phyloP scores from a whole-genome alignment of 2,329 filamentous ascomycete species.

The Scleromitrula shiraiana region DNA sequence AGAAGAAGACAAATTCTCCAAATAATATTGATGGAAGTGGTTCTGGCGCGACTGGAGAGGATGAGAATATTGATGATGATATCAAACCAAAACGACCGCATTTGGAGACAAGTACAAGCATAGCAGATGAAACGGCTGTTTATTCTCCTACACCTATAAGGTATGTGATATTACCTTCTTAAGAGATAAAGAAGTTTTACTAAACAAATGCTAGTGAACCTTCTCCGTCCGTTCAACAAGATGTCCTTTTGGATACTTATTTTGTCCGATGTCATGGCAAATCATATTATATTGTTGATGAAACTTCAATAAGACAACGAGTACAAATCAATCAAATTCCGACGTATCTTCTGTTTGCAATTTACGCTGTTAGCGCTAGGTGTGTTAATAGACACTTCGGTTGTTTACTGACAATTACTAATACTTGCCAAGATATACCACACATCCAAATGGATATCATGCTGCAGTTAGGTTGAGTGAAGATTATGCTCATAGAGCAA shows the following conservation, averaged over 20 bases:
- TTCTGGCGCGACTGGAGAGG: constrained; percentile 14
- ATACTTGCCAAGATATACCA: constrained; percentile 51
- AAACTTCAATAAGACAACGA: constrained; percentile 63
- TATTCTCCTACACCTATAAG: constrained; percentile 37
- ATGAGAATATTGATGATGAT: constrained; percentile 23
- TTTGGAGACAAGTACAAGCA: constrained; percentile 32
- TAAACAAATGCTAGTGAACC: constrained; percentile 33
- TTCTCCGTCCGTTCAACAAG: constrained; percentile 43
- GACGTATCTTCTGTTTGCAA: constrained; percentile 43
- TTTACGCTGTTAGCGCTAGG: constrained; percentile 57
- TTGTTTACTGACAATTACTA: constrained; percentile 8
- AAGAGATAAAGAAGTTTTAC: constrained; percentile 23
- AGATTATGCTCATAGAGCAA: constrained; percentile 63
- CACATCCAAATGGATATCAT: constrained; percentile 58
- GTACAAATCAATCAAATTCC: constrained; percentile 51
- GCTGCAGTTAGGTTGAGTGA: constrained; percentile 61
- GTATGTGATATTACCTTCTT: constrained; percentile 26
- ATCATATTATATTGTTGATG: constrained; percentile 74
- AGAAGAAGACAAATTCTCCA: constrained; percentile 39
- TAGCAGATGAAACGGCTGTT: constrained; percentile 33
- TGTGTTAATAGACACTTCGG: constrained; percentile 28
- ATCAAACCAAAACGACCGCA: constrained; percentile 32
- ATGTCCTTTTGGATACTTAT: constrained; percentile 67
- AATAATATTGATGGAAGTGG: constrained; percentile 16
- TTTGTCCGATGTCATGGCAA: constrained; percentile 74